phyloP scores from a whole-genome alignment of 2,329 filamentous ascomycete genomes.

The Cercospora sp. region DNA sequence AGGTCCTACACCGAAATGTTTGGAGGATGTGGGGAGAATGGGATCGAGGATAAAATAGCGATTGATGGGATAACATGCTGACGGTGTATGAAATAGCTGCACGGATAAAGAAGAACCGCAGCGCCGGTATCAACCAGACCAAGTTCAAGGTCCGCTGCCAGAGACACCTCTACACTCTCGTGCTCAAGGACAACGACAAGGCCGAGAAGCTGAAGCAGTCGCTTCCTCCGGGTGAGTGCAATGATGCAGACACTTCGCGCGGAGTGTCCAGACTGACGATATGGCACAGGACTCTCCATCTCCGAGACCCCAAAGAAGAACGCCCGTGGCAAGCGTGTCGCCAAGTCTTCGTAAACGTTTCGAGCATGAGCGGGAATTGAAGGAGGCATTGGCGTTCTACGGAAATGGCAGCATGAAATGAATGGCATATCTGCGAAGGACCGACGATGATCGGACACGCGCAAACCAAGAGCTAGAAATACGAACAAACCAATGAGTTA shows the following conservation, averaged over 20 bases:
- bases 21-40: conserved; percentile 5
- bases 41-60: background rate
- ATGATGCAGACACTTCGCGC: background rate
- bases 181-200: conserved; percentile 98
- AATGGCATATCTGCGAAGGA: background rate
- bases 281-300: conserved; percentile 56
- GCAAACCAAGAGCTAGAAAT: conserved; percentile 1
- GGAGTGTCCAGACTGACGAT: background rate
- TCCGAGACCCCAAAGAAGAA: conserved; percentile 65
- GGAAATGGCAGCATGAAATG: conserved; percentile 16
- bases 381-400: conserved; percentile 17
- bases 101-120: conserved; percentile 80
- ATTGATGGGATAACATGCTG: conserved; percentile 10
- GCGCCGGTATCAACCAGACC: conserved; percentile 71
- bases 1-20: conserved; percentile 7
- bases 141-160: conserved; percentile 99
- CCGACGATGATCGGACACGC: background rate
- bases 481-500: background rate
- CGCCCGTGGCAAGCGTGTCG: conserved; percentile 53
- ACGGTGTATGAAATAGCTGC: conserved; percentile 43
- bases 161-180: conserved; percentile 93
- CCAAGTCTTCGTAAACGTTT: conserved; percentile 33
- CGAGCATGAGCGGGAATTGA: conserved; percentile 5
- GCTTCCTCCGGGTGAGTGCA: conserved; percentile 79
- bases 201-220: conserved; percentile 99